phyloP scores from a whole-genome alignment of 1,139 yeast genomes.

The Yamadazyma sp. region DNA sequence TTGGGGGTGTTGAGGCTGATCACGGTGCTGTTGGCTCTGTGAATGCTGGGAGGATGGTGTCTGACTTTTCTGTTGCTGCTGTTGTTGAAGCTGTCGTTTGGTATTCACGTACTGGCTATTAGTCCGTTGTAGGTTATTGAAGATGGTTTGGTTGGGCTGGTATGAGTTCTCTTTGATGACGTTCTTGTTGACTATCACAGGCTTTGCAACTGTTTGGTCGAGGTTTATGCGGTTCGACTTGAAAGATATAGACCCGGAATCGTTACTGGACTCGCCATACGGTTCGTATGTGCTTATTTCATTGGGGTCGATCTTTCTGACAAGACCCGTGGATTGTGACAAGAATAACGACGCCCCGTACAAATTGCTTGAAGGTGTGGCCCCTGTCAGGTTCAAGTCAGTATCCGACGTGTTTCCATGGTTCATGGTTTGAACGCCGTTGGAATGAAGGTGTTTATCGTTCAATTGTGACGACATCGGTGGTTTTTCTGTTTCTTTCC shows the following conservation, averaged over 20 bases:
- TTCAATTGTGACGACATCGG: not conserved
- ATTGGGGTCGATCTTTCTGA: slow-evolving; percentile 33
- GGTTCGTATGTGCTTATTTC: slow-evolving; percentile 12
- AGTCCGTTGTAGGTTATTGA: slow-evolving; percentile 43
- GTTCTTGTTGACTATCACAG: slow-evolving; percentile 35
- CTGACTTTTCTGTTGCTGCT: too few species aligned
- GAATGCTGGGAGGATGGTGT: too few species aligned
- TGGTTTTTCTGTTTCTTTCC: too few species aligned
- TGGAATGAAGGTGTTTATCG: not conserved
- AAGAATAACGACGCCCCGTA: slow-evolving; percentile 47
- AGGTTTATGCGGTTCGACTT: slow-evolving; percentile 33
- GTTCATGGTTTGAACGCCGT: not conserved
- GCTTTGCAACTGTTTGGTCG: slow-evolving; percentile 28
- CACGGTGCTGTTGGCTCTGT: not conserved
- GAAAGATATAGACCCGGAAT: slow-evolving; percentile 34
- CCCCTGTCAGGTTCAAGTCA: slow-evolving; percentile 18
- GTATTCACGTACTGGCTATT: slow-evolving; percentile 33
- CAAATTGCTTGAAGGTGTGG: slow-evolving; percentile 28
- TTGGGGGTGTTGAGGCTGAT: slow-evolving; percentile 6
- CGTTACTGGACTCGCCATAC: slow-evolving; percentile 19
- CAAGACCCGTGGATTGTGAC: slow-evolving; percentile 48
- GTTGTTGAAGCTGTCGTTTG: slow-evolving; percentile 22
- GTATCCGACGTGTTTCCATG: slow-evolving; percentile 21
- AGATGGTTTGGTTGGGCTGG: slow-evolving; percentile 47
- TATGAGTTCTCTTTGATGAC: slow-evolving; percentile 39